Conservation (phyloP, 768 basidiomycete species). For the Lanmaoa rubissima region DNA sequence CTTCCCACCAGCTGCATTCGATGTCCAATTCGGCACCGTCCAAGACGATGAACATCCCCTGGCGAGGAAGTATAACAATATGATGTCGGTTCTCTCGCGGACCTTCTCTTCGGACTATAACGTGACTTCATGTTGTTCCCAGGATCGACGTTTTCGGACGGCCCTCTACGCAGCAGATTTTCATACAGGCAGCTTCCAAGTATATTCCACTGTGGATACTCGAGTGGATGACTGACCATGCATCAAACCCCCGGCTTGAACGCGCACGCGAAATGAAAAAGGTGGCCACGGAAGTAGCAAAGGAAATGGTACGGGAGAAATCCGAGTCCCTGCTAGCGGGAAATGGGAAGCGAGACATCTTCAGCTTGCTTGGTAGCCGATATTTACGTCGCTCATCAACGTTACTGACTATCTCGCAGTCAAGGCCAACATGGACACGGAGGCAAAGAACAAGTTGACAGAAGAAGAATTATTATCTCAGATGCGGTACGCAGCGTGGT, state of each 20-base stretch:
- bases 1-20: conserved; percentile 42
- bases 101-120: conserved; percentile 2
- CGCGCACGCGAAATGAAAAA: conserved; percentile 15
- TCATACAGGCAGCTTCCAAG: conserved; percentile 11
- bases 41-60: conserved; percentile 13
- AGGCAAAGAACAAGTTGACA: conserved; percentile 24
- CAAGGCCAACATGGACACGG: conserved; percentile 29
- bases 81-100: conserved; percentile 8
- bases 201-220: conserved; percentile 24
- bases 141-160: conserved; percentile 17
- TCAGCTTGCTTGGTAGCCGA: conserved; percentile 39
- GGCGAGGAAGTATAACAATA: conserved; percentile 7
- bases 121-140: conserved; percentile 15
- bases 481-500: conserved; percentile 18
- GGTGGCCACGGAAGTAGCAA: conserved; percentile 10
- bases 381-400: not conserved
- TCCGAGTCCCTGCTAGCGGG: conserved; percentile 11
- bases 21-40: conserved; percentile 41
- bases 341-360: conserved; percentile 16
- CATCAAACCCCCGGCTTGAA: conserved; percentile 19
- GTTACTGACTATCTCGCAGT: conserved; percentile 11
- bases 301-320: conserved; percentile 19
- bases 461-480: conserved; percentile 18
- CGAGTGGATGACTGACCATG: conserved; percentile 34
- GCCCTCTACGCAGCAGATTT: conserved; percentile 19